Base-by-base conservation (phyloP, 169 alveolate species). In the Plasmodium gallinaceum region DNA sequence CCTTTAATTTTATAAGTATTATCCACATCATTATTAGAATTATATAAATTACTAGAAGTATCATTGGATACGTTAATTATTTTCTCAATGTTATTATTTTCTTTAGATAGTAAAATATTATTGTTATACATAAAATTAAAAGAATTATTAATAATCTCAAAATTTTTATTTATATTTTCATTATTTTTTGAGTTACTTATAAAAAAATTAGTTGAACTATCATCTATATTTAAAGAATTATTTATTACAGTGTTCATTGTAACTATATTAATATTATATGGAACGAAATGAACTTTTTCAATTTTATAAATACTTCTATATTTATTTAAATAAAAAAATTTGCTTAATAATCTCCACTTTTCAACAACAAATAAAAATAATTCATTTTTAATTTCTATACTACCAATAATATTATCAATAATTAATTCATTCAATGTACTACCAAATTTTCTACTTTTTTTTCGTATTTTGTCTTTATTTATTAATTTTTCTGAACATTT, bases 271-370 rank as follows among this genome's bases (percentile, higher is more conserved):
- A 68, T 70, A 69, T 83, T 83, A 22, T 83, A 83, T 24, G 91
- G 91, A 22, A 83, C 58, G 26, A 54, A 83, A 68, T 83, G 85
- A n/a, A 83, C 91, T 51, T 70, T 83, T 24, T 83, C 91, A 14
- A 83, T 69, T 58, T 83, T 83, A 58, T 83, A 83, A 64, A 83
- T 83, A 45, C 85, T 83, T 26, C 91, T 83, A 68, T 83, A 83
- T 22, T 69, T 83, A 32, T 69, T 58, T 46, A 83, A 42, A 61
- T 83, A 83, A 83, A 57, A 83, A 57, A 83, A 83, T 83, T 83
- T 83, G 45, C 85, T 46, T 32, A 83, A 61, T 22, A 83, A 51
- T 69, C 68, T 83, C 91, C 91, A 83, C 68, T 83, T 83, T 14
- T 83, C 91, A 8, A 68, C 83, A 54, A 83, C 91, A 32, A 83